phyloP scores from a whole-genome alignment of 345 rosid genomes.

The Garcia nutans region DNA sequence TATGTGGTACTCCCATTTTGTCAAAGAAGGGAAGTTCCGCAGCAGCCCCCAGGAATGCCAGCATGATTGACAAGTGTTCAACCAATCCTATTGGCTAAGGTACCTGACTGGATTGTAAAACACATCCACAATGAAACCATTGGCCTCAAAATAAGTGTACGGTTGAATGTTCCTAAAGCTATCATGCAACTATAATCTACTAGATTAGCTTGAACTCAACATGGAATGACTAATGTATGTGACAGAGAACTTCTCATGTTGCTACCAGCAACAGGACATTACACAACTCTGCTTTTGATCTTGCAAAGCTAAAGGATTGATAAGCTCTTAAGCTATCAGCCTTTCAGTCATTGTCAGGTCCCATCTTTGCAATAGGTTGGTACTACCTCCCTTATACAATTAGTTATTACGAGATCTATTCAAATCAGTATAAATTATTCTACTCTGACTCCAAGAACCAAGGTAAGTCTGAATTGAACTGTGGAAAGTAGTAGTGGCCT shows the following conservation, averaged over 20 bases:
- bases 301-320: neutral
- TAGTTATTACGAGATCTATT: neutral
- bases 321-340: neutral
- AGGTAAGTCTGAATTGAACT: neutral
- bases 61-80: neutral
- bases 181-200: neutral
- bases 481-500: constrained; percentile 45
- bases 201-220: neutral
- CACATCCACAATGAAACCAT: neutral
- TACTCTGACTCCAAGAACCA: neutral
- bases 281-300: too few species aligned
- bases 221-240: neutral
- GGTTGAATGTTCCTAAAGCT: too few species aligned
- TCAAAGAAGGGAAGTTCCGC: neutral
- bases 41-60: neutral
- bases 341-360: neutral
- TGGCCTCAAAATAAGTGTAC: neutral
- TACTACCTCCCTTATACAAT: neutral
- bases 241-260: neutral
- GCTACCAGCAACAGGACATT: neutral
- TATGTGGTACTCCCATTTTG: too few species aligned
- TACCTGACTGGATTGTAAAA: too few species aligned
- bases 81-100: too few species aligned
- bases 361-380: neutral
- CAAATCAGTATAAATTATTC: neutral